Evolutionary conservation across 257 asterid species (phyloP), one percentile per base, ranked within the genome.

Genomic region (Solanum paucissectum): DNA sequence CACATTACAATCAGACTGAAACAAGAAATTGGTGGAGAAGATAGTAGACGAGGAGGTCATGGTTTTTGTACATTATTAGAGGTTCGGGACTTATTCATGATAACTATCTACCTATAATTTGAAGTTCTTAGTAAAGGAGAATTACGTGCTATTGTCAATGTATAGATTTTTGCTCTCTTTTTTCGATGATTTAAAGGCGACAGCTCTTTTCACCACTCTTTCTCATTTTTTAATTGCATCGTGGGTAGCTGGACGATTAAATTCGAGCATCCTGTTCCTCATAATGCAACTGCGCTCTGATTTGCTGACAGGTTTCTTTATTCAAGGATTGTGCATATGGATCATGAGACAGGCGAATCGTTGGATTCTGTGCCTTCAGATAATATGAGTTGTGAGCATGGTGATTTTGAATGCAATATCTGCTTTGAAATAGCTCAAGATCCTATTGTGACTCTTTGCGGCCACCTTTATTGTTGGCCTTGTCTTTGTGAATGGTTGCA

Each of bases 381-480:
- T 33, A 97, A 93, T 88, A 88, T 82, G 52, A 62, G 33, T 12
- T 82, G 84, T 60, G 98, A 94, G 82, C 85, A 92, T 12, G 95
- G 92, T 52, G 90, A 94, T 86, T 97, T 97, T 49, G 99, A 97
- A 84, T 97, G 99, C 95, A 91, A 95, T 90, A 94, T 97, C 89
- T 97, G 98, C 89, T 94, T 95, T 33, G 99, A 97, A 79, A 91
- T 95, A 86, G 98, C 98, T 18, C 97, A 93, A 85, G 98, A 94
- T 68, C 98, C 99, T 25, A 91, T 95, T 36, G 98, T 97, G 46
- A 97, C 99, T 12, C 98, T 93, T 44, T 97, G 99, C 38, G 99
- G 99, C 79, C 99, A 97, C 91, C 98, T 97, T 68, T 97, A 95
- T 90, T 97, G 99, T 88, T 95, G 99, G 98, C 96, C 98, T n/a